Base-by-base conservation (phyloP, 2,329 filamentous ascomycete species). In the Gnomoniopsis sp. region DNA sequence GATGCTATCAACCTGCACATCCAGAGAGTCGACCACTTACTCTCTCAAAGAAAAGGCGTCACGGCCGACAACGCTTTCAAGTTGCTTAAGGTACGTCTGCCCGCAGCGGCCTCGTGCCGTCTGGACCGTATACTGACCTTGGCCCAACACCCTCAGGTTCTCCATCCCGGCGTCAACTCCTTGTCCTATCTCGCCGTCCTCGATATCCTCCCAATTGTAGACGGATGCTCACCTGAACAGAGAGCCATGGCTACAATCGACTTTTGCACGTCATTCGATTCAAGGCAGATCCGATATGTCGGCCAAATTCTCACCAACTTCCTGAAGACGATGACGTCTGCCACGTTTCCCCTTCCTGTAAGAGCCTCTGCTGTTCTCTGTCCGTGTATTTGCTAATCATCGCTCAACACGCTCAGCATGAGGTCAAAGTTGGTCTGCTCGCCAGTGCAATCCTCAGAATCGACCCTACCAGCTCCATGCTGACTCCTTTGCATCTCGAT, bases 401-500 rank as follows among this genome's bases (percentile, higher is more conserved):
- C 53, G n/a, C 55, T 53, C 30, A 2, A 36, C 2, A 36, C 2
- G 17, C 12, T 36, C 44, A 84, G 82, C 72, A 80, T 17, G 69
- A 71, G 1, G 69, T 81, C 52, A 75, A 80, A 0, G 74, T 81
- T 14, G 73, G 79, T 30, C 66, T 76, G 10, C 69, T 83, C 8
- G 70, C 79, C 7, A 70, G 69, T 2, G 87, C 86, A 3, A 79
- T 93, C 63, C 73, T 86, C 14, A 82, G 82, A 55, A 75, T 93
- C 58, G 88, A 93, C 64, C 86, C 88, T 1, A 80, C 80, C 14
- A 84, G 82, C 30, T 82, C 82, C 52, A 82, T 88, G 53, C 84
- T 91, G 65, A 91, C 88, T 4, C 81, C 81, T 4, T 78, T 78
- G 30, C 88, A 91, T 65, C 70, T 88, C 41, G 67, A 73, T 15